These are phyloP conservation scores for Mycena metata DNA, from an alignment of 768 basidiomycete species.

Conservation along the genomic window DNA sequence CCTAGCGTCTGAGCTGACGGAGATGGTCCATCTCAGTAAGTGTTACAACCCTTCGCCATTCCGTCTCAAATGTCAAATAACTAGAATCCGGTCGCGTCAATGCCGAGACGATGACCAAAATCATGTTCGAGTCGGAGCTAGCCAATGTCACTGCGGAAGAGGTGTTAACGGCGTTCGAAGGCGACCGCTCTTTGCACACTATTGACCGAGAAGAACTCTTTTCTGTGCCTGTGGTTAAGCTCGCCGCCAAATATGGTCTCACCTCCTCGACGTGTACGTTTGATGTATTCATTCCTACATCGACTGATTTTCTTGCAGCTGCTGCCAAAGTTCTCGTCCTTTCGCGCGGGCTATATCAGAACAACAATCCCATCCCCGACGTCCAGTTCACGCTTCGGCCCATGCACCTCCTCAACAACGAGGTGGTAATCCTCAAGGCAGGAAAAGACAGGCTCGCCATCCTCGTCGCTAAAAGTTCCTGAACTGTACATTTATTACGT, in stretches of 20 bases:
- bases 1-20: constrained; percentile 67
- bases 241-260: constrained; percentile 72
- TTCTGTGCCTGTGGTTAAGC: constrained; percentile 66
- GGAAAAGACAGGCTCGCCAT: constrained; percentile 82
- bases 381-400: constrained; percentile 55
- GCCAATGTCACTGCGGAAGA: constrained; percentile 65
- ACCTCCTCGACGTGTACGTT: constrained; percentile 74
- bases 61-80: constrained; percentile 1
- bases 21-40: constrained; percentile 61
- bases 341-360: constrained; percentile 80
- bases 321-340: constrained; percentile 73
- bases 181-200: constrained; percentile 75
- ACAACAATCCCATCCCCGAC: constrained; percentile 71
- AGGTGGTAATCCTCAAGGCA: constrained; percentile 74
- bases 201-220: constrained; percentile 65
- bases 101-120: constrained; percentile 59
- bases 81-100: constrained; percentile 55
- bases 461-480: constrained; percentile 52
- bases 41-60: not conserved
- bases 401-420: constrained; percentile 69
- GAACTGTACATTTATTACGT: constrained; percentile 20
- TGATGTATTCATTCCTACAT: not conserved
- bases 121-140: constrained; percentile 61
- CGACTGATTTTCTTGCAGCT: constrained; percentile 55
- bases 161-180: constrained; percentile 71